phyloP scores from a whole-genome alignment of 2,329 filamentous ascomycete genomes.

The Scedosporium apiospermum region DNA sequence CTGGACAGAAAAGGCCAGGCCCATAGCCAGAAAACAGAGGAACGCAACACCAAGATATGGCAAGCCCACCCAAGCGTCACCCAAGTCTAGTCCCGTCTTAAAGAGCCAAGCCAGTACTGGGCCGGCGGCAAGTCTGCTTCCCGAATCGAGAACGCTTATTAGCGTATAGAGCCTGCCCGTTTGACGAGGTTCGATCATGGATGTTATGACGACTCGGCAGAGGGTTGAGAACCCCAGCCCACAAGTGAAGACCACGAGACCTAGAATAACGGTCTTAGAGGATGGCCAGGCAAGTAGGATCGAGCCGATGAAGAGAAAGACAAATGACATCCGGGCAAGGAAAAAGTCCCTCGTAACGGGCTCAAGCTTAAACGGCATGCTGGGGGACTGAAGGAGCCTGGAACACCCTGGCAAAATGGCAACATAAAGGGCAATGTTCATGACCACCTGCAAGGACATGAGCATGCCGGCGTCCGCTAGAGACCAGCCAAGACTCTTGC shows the following conservation, averaged over 20 bases:
- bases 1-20: background rate
- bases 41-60: slow-evolving; percentile 13
- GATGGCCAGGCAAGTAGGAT: slow-evolving; percentile 12
- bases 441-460: slow-evolving; percentile 13
- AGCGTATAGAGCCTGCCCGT: slow-evolving; percentile 19
- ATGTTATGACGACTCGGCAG: slow-evolving; percentile 13
- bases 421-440: slow-evolving; percentile 12
- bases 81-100: slow-evolving; percentile 13
- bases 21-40: background rate
- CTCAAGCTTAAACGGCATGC: background rate
- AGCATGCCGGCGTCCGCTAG: slow-evolving; percentile 15
- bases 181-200: slow-evolving; percentile 12
- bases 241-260: slow-evolving; percentile 14
- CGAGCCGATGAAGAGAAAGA: slow-evolving; percentile 13
- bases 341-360: slow-evolving; percentile 13
- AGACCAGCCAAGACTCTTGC: slow-evolving; percentile 9
- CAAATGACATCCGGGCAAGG: slow-evolving; percentile 15
- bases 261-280: slow-evolving; percentile 12
- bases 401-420: slow-evolving; percentile 12
- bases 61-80: slow-evolving; percentile 16
- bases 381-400: slow-evolving; percentile 3
- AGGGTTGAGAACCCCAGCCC: slow-evolving; percentile 13
- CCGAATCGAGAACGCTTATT: slow-evolving; percentile 17
- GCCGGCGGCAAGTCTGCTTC: slow-evolving; percentile 14
- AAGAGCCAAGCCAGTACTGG: slow-evolving; percentile 18